Base-by-base conservation (phyloP, 768 basidiomycete species). In the Suillus bovinus region DNA sequence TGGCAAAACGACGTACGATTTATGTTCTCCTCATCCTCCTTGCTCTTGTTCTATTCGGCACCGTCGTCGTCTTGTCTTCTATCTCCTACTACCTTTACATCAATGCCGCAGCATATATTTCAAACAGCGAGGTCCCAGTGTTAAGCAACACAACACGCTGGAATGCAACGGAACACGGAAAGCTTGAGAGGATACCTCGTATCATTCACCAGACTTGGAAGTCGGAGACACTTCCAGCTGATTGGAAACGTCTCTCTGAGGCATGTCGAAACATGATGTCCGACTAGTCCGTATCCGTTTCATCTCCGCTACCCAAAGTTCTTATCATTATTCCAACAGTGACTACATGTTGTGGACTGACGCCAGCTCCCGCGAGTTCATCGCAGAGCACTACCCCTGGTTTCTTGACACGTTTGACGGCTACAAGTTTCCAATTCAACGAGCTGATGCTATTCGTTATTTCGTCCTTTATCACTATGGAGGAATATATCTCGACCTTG, bases 191-290 rank as follows among this genome's bases (percentile, higher is more conserved):
- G 67, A 87, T 99, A 41, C 97, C 96, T 4, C 85, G 93, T 57
- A 92, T 99, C 62, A 84, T 99, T 54, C 97, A 99, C 76, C 96
- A 98, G 84, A 99, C 97, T 27, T 99, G 97, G 97, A 97, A 96
- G 81, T 87, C 90, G 11, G 90, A 96, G 60, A 84, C 84, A 0
- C 80, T 99, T 27, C 97, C 97, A 3, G 76, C 80, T 49, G 83
- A 84, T 63, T 99, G 96, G 96, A 83, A 84, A 64, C 79, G 77
- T 44, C 82, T 95, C 50, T 94, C 94, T 31, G 83, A 93, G 73
- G 87, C 81, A 33, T 99, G 97, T 78, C 84, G 89, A 62, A 86
- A 91, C 69, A 88, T 97, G 82, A 95, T 96, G 88, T 85, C 93
- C 7, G 95, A 97, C 82, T 99, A 97, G 96, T 97, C 74, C 70